Evolutionary conservation across 1,284 basidiomycete species (phyloP).

Genomic region (Cryptococcus depauperatus): DNA sequence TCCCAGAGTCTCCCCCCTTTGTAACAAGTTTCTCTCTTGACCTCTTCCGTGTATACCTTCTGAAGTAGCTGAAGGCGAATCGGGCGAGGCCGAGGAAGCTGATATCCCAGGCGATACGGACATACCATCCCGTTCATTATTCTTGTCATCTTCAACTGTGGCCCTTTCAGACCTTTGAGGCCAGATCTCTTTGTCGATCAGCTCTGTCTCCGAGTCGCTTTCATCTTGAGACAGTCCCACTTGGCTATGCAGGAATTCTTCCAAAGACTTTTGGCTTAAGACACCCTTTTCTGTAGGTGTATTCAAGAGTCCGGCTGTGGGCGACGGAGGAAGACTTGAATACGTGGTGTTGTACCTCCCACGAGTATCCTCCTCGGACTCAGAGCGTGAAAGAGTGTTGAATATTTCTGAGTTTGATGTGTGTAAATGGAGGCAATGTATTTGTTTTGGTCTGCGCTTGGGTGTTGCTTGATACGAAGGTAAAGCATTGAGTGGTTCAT

Average conservation of each 20-base stretch:
- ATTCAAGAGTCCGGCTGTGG: conserved; percentile 8
- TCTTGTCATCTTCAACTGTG: conserved; percentile 17
- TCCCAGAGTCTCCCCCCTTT: conserved; percentile 2
- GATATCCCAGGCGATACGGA: background rate
- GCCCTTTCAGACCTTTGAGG: conserved; percentile 18
- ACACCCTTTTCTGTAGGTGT: background rate
- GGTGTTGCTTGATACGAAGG: background rate
- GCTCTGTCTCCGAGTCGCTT: background rate
- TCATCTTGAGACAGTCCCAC: no score
- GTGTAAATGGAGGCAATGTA: conserved; percentile 7
- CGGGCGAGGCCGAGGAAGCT: background rate
- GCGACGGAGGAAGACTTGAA: conserved; percentile 38
- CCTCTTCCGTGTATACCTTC: background rate
- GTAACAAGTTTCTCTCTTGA: no score
- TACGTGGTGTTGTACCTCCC: conserved; percentile 17
- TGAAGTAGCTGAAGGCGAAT: background rate
- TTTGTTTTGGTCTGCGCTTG: background rate
- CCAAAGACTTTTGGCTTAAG: conserved; percentile 7
- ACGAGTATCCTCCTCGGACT: background rate
- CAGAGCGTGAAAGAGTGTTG: background rate
- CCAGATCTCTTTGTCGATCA: conserved; percentile 17
- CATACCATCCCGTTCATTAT: no score
- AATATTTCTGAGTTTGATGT: conserved; percentile 23
- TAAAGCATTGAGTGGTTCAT: conserved; percentile 1
- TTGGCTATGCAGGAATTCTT: no score